Base-by-base conservation (phyloP, 441 rosid species). In the Capsella rubella region DNA sequence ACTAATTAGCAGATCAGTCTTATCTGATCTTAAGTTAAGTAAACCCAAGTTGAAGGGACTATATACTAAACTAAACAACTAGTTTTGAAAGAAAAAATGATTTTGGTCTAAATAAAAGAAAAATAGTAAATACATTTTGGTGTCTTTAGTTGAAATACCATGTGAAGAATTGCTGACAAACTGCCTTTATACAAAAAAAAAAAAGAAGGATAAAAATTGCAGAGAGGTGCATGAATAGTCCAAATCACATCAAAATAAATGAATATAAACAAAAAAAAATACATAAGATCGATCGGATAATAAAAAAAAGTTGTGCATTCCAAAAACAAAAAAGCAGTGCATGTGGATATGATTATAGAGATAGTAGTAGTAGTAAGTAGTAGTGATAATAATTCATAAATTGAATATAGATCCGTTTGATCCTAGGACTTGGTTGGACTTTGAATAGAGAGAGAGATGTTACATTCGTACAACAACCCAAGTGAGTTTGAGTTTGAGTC, bases 131-230 rank as follows among this genome's bases (percentile, higher is more conserved):
- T 1, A 25, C 51, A 25, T 27, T 51, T 29, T 16, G 13, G 80
- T 71, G 77, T 71, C 80, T 77, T 65, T 58, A 25, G 67, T 76
- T 42, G 2, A 65, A 49, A 25, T 0, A 46, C 34, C 80, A 77
- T 77, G 80, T 77, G 80, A 51, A 52, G 54, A 71, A 66, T 77
- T 45, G 64, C 80, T 58, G 76, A 77, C 80, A 77, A 77, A 77
- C 57, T 77, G 73, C 80, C 80, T 71, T 59, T 52, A 43, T 43
- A 65, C 66, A 65, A 51, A 65, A 51, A 32, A 32, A 32, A 65
- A 51, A 65, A 67, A n/a, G n/a, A 21, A 21, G 25, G 2, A 21
- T 2, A 21, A 21, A 66, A 60, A 32, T 21, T 39, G 25, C 54
- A 76, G 65, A 76, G 67, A 76, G 67, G 67, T 76, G 70, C 75